phyloP scores from a whole-genome alignment of 345 rosid species.

The Raphanus sativus region DNA sequence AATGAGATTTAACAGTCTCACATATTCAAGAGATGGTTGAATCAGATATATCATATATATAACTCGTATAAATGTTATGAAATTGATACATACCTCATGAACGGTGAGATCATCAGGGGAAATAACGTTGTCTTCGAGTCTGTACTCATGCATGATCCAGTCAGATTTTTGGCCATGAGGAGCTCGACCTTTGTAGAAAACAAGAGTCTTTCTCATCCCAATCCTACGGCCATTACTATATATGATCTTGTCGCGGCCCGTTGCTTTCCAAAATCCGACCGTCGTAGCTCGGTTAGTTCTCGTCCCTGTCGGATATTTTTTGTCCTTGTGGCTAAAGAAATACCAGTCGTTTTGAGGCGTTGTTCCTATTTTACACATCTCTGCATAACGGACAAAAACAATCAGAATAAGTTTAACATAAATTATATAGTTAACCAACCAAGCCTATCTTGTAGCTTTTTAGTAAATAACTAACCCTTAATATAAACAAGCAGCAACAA shows the following conservation, averaged over 20 bases:
- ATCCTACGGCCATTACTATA: constrained; percentile 52
- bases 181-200: constrained; percentile 81
- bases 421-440: constrained; percentile 2
- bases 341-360: constrained; percentile 88
- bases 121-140: constrained; percentile 54
- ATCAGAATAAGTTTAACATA: background rate
- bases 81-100: constrained; percentile 20
- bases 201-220: constrained; percentile 84
- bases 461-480: constrained; percentile 12
- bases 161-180: constrained; percentile 83
- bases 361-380: constrained; percentile 77
- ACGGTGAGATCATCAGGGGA: constrained; percentile 40
- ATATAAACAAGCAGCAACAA: constrained; percentile 30
- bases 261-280: constrained; percentile 85
- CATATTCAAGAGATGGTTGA: background rate
- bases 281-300: constrained; percentile 82
- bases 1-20: background rate
- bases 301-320: constrained; percentile 80
- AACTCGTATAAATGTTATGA: background rate
- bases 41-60: background rate
- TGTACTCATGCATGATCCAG: constrained; percentile 89
- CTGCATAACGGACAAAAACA: constrained; percentile 38
- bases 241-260: constrained; percentile 82
- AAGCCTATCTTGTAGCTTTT: constrained; percentile 4
- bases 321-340: constrained; percentile 84